A percentile compares a stretch with the other conserved stretches of the same genome.
phyloP scores from a whole-genome alignment of 129 eudicot species.

The Helichrysum umbraculigerum region DNA sequence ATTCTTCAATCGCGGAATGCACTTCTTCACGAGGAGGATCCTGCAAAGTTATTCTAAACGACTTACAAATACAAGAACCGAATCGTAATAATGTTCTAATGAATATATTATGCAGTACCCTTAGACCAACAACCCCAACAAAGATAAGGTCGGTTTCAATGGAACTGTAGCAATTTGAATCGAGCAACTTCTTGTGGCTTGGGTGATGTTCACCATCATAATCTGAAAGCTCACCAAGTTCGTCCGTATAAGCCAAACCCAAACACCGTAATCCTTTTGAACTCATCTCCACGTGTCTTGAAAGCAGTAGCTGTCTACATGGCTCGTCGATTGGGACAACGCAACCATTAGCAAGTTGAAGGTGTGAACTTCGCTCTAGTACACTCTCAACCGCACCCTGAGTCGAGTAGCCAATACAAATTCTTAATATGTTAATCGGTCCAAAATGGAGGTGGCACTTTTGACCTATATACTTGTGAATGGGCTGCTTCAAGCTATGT shows the following conservation, averaged over 20 bases:
- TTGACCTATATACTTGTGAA: background rate
- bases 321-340: slow-evolving; percentile 53
- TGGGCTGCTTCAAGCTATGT: background rate
- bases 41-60: slow-evolving; percentile 31
- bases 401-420: slow-evolving; percentile 23
- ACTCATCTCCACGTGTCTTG: slow-evolving; percentile 62
- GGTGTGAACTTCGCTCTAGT: slow-evolving; percentile 62
- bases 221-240: slow-evolving; percentile 68
- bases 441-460: background rate
- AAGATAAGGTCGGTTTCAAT: slow-evolving; percentile 73
- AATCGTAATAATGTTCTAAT: background rate
- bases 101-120: slow-evolving; percentile 47
- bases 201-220: slow-evolving; percentile 61
- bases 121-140: slow-evolving; percentile 77
- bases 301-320: slow-evolving; percentile 45
- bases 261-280: slow-evolving; percentile 76
- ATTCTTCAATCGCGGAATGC: slow-evolving; percentile 64
- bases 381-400: slow-evolving; percentile 87
- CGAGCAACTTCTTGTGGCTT: slow-evolving; percentile 61
- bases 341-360: slow-evolving; percentile 78
- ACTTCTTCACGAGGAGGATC: slow-evolving; percentile 96
- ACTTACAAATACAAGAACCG: background rate
- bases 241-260: slow-evolving; percentile 76
- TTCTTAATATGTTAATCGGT: background rate
- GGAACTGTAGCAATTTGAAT: slow-evolving; percentile 58